Evolutionary conservation across 805 yeast species (phyloP), one percentile per base, ranked within the genome.

Genomic region (Scheffersomyces stipitis): DNA sequence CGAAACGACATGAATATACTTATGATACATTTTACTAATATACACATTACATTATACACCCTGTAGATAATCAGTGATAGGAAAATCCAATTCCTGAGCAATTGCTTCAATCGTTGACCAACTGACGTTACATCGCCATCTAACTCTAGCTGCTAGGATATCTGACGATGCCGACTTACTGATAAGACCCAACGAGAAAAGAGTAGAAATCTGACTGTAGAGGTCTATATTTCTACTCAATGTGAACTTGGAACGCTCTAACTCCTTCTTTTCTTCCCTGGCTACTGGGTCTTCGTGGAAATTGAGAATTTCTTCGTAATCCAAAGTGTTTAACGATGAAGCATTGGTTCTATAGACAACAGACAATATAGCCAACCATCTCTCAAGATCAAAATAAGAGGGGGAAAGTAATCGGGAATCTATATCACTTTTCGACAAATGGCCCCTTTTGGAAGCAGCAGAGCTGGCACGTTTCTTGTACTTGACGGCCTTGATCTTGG

Each of bases 61-160:
- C 15, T 56, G 54, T 15, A 87, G 48, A 51, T 82, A 87, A 40
- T 76, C 80, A 18, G 73, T 78, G 8, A 89, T 68, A 1, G 81
- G 86, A 49, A 90, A 78, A 7, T 75, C 68, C 6, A 89, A 66
- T 15, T 83, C 86, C 15, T 67, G 58, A 0, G 95, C 80, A 26
- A 88, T 66, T 32, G 71, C 69, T 42, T 73, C 71, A 8, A 84
- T 74, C 5, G 78, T 71, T 23, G 73, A 73, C 85, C 87, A 88
- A 28, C 79, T 73, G 6, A 83, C 78, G 50, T 85, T 86, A 42
- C 87, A 80, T 53, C 76, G 82, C 95, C 95, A 89, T 49, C 82
- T 77, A 1, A 85, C 75, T 38, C 78, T 76, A 14, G 88, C 78
- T 36, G 79, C 83, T 28, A 88, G 61, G 16, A 75, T 73, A 51